A percentile compares a stretch with the other conserved stretches of the same genome.
Conservation (phyloP, 1,284 basidiomycete genomes). For the Lignosus rhinocerotis region DNA sequence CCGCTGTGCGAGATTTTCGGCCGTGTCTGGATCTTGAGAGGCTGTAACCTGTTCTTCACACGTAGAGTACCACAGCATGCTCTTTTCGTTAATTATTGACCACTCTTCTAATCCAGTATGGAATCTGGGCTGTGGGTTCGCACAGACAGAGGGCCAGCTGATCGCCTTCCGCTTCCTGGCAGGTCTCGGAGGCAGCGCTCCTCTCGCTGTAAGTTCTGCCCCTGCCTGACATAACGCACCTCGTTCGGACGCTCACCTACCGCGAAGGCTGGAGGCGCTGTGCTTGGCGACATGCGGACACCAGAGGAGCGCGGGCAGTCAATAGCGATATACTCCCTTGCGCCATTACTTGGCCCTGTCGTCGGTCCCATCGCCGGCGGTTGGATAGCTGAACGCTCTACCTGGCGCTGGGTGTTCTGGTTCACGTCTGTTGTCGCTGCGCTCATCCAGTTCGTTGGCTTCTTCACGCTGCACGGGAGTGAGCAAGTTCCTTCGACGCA, state of each 20-base stretch:
- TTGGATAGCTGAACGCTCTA: slow-evolving; percentile 41
- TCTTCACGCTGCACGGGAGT: slow-evolving; percentile 48
- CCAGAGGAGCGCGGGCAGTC: slow-evolving; percentile 48
- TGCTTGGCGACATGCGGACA: slow-evolving; percentile 50
- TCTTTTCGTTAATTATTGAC: background rate
- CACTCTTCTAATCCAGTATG: slow-evolving; percentile 41
- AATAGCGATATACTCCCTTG: slow-evolving; percentile 48
- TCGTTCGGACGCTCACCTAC: background rate
- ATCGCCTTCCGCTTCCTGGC: slow-evolving; percentile 65
- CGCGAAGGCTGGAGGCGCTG: slow-evolving; percentile 44
- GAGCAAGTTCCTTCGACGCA: slow-evolving; percentile 5
- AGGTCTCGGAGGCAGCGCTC: slow-evolving; percentile 63
- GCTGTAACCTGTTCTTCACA: slow-evolving; percentile 55
- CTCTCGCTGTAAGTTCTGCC: slow-evolving; percentile 46
- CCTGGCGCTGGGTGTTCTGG: slow-evolving; percentile 45
- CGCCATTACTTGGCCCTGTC: slow-evolving; percentile 44
- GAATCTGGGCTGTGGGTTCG: slow-evolving; percentile 66
- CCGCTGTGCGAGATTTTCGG: slow-evolving; percentile 55
- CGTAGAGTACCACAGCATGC: slow-evolving; percentile 39
- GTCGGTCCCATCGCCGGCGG: slow-evolving; percentile 42
- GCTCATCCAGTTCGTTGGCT: slow-evolving; percentile 38
- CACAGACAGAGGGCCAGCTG: slow-evolving; percentile 53
- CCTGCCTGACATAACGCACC: background rate
- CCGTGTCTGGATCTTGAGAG: slow-evolving; percentile 40
- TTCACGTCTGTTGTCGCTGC: slow-evolving; percentile 40